phyloP scores from a whole-genome alignment of 257 asterid genomes.

The Solanum chiquidenum region DNA sequence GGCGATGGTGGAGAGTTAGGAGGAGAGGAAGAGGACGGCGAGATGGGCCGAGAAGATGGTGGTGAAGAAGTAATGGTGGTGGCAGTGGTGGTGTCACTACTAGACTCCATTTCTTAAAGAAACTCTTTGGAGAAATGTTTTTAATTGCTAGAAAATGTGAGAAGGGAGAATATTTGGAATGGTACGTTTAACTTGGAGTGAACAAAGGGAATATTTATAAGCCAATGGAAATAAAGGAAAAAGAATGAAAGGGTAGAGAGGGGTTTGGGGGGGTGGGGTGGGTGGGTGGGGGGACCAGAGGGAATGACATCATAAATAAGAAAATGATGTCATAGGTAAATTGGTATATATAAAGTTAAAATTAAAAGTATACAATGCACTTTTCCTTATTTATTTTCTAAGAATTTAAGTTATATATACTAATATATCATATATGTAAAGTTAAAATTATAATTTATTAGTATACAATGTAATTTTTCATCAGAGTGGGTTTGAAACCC shows the following conservation, averaged over 20 bases:
- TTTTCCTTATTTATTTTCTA: background rate
- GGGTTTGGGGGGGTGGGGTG: background rate
- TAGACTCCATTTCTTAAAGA: background rate
- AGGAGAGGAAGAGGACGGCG: slow-evolving; percentile 18
- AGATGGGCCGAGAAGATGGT: slow-evolving; percentile 12
- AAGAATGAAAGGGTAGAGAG: background rate
- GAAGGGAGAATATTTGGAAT: background rate
- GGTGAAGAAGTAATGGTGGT: slow-evolving; percentile 17
- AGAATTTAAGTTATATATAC: background rate
- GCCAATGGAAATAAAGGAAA: background rate
- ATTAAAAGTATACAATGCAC: no score
- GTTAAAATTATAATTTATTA: no score
- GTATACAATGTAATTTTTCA: background rate
- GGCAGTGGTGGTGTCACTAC: background rate
- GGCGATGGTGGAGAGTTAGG: slow-evolving; percentile 15
- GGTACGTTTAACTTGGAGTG: background rate
- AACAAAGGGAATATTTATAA: slow-evolving; percentile 4
- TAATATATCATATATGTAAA: no score
- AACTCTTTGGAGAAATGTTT: background rate
- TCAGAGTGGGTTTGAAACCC: no score
- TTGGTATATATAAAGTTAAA: no score
- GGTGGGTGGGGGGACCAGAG: background rate
- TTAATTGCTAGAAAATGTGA: background rate
- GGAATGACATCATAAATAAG: background rate
- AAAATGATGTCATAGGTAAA: background rate